Conservation (phyloP, 2,329 filamentous ascomycete species). For the Aaosphaeria arxii region DNA sequence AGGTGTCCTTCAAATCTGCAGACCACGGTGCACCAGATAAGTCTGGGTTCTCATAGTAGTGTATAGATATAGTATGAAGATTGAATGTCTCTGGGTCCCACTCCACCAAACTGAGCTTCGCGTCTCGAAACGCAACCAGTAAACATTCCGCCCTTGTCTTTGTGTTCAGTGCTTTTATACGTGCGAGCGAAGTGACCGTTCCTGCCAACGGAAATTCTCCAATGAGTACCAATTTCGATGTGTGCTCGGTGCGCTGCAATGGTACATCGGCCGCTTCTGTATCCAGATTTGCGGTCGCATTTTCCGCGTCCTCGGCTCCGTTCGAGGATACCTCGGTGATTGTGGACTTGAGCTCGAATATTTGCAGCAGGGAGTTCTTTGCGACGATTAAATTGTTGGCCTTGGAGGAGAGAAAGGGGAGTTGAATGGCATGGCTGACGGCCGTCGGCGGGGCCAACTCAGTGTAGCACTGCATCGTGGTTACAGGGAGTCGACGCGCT, state of each 20-base stretch:
- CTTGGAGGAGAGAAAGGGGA: constrained; percentile 73
- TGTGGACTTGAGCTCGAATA: constrained; percentile 73
- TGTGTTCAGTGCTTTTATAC: constrained; percentile 69
- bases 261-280: constrained; percentile 45
- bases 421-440: constrained; percentile 79
- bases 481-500: background rate
- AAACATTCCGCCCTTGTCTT: constrained; percentile 81
- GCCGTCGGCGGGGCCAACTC: constrained; percentile 93
- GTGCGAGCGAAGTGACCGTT: constrained; percentile 77
- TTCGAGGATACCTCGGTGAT: constrained; percentile 55
- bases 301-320: constrained; percentile 41
- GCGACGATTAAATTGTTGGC: constrained; percentile 86
- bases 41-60: constrained; percentile 97
- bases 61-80: constrained; percentile 87
- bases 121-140: constrained; percentile 81
- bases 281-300: constrained; percentile 43
- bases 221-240: constrained; percentile 77
- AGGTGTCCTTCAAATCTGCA: constrained; percentile 68
- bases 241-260: constrained; percentile 61
- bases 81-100: constrained; percentile 82
- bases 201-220: constrained; percentile 82
- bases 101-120: constrained; percentile 87
- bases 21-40: constrained; percentile 80
- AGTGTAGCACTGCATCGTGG: constrained; percentile 90
- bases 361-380: constrained; percentile 87